Conservation (phyloP, 164 flowering plant species). For the Vitis riparia region DNA sequence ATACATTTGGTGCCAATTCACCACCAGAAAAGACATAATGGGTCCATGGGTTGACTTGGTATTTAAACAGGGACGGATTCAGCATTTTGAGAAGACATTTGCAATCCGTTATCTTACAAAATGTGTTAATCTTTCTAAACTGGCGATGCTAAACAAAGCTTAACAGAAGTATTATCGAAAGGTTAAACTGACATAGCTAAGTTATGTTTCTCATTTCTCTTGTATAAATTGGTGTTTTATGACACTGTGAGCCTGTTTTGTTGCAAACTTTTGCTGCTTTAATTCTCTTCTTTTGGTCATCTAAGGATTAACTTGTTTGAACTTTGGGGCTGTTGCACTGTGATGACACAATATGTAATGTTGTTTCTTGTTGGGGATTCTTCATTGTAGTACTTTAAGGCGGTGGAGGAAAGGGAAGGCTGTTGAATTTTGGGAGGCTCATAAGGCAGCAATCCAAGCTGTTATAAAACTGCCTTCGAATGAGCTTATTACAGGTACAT, state of each 20-base stretch:
- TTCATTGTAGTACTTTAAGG: constrained; percentile 60
- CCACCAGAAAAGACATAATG: too few relatives aligned
- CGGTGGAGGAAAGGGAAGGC: constrained; percentile 80
- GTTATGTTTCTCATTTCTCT: not conserved
- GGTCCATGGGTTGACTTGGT: too few relatives aligned
- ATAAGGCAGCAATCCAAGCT: constrained; percentile 78
- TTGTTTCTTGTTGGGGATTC: constrained; percentile 6
- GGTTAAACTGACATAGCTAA: not conserved
- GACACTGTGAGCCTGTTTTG: not conserved
- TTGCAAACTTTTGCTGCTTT: too few relatives aligned
- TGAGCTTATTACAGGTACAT: constrained; percentile 82
- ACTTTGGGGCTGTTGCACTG: not conserved
- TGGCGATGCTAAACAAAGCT: too few relatives aligned
- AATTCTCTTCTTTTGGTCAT: too few relatives aligned
- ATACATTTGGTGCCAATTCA: too few relatives aligned
- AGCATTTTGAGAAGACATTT: too few relatives aligned
- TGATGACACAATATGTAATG: not conserved
- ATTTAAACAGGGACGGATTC: too few relatives aligned
- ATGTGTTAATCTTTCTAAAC: too few relatives aligned
- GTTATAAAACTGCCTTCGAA: constrained; percentile 80
- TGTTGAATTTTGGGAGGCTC: constrained; percentile 83
- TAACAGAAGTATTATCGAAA: too few relatives aligned
- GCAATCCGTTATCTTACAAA: too few relatives aligned
- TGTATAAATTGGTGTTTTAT: not conserved
- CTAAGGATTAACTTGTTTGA: too few relatives aligned